These are phyloP conservation scores for Balamuthia mandrillaris DNA, from an alignment of 208 protist species.

Conservation along the genomic window DNA sequence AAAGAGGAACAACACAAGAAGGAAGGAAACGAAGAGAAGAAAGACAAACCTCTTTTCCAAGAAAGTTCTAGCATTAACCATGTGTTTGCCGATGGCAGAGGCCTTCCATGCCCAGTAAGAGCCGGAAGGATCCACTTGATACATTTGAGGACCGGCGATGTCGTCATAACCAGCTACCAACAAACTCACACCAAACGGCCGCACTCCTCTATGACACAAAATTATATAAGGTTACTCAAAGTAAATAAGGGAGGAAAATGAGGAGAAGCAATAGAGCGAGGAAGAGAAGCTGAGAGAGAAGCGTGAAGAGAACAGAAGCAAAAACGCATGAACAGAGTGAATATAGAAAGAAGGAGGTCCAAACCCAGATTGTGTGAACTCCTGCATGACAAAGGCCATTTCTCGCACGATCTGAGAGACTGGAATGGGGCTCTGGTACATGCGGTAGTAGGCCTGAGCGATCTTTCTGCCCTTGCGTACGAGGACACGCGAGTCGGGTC, in stretches of 20 bases:
- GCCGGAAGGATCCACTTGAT: slow-evolving; percentile 97
- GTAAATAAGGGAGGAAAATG: not conserved
- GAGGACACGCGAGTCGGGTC: slow-evolving; percentile 95
- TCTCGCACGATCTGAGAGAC: slow-evolving; percentile 90
- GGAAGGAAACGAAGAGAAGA: not conserved
- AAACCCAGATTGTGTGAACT: slow-evolving; percentile 96
- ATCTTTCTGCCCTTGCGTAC: slow-evolving; percentile 88
- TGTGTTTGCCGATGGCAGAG: slow-evolving; percentile 97
- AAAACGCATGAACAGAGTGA: not conserved
- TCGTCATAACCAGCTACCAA: slow-evolving; percentile 95
- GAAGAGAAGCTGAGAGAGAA: not conserved
- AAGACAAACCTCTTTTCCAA: slow-evolving; percentile 90
- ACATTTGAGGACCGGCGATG: slow-evolving; percentile 90
- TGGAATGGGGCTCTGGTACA: slow-evolving; percentile 93
- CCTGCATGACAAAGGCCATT: slow-evolving; percentile 96
- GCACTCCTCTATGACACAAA: slow-evolving; percentile 84
- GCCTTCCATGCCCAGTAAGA: slow-evolving; percentile 99
- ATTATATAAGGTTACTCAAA: not conserved
- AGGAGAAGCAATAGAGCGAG: not conserved
- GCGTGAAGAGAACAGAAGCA: not conserved
- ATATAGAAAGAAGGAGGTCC: slow-evolving; percentile 8
- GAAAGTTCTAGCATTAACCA: slow-evolving; percentile 94
- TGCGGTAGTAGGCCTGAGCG: slow-evolving; percentile 89
- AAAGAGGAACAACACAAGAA: not conserved
- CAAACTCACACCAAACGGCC: slow-evolving; percentile 99